Base-by-base conservation (phyloP, 208 protist species). In the Sergeia podlipaevii region DNA sequence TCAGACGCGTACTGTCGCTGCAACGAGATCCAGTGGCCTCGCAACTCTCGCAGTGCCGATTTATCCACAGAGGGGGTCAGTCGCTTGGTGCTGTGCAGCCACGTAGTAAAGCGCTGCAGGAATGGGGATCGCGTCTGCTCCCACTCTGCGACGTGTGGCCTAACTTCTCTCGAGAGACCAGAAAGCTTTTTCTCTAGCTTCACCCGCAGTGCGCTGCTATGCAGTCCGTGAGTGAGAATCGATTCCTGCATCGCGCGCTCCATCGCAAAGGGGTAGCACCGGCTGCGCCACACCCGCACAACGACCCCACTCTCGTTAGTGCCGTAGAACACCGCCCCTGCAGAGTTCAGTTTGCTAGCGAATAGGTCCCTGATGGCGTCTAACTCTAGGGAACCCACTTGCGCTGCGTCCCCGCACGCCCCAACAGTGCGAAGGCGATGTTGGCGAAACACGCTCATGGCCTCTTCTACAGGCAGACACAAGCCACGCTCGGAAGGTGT, bases 301-400 rank as follows among this genome's bases (percentile, higher is more conserved):
- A 91, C 82, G 42, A 36, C 32, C 2, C 70, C 85, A 1, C 11
- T 26, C 15, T 20, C 50, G 34, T 73, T 71, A 3, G 37, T n/a
- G 26, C 87, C 87, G 65, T 94, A 94, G 32, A 89, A 59, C 20
- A 94, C 87, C 0, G 59, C 77, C 6, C 87, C 87, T 6, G 66
- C 80, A 26, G 76, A 74, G 55, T 83, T 69, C 24, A 75, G 29
- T 44, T 67, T 62, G 1, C 67, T 45, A 3, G 66, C 61, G 23
- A 86, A 49, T 26, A 30, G 29, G 11, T 74, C 62, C 17, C 76
- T 54, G 32, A 83, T 38, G 17, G 33, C 53, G 15, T 55, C 53
- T 59, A 78, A 86, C 61, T 50, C 83, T 7, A 56, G 37, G 5
- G 65, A 68, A 42, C 57, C 69, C 5, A 88, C 28, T 10, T 46